Evolutionary conservation across 352 stramenopile genomes (phyloP).

Genomic region (Phytophthora pinifolia): DNA sequence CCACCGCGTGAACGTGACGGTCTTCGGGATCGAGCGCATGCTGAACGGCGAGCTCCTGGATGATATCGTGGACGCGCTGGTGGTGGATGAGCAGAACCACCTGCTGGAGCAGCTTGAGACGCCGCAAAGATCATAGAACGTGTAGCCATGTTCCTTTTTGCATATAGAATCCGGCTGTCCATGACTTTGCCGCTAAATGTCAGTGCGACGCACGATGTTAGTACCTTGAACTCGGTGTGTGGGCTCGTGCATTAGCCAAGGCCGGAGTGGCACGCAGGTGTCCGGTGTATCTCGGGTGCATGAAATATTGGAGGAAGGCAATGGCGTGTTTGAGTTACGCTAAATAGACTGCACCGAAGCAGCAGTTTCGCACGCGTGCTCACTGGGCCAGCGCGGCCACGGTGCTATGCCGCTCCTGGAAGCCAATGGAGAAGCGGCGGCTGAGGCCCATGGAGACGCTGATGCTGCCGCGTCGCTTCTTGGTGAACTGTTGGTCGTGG

Average conservation of each 20-base stretch:
- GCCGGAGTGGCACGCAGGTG: slow-evolving; percentile 9
- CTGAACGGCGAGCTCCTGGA: slow-evolving; percentile 88
- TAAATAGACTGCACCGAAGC: slow-evolving; percentile 22
- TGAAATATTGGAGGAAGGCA: neutral
- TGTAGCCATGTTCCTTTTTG: slow-evolving; percentile 12
- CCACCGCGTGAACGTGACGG: slow-evolving; percentile 92
- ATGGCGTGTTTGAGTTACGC: slow-evolving; percentile 21
- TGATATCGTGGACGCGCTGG: slow-evolving; percentile 85
- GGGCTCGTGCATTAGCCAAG: neutral
- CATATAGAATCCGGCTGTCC: slow-evolving; percentile 6
- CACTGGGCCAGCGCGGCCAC: slow-evolving; percentile 28
- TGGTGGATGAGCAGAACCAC: slow-evolving; percentile 79
- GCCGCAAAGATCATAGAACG: slow-evolving; percentile 14
- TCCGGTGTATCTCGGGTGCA: slow-evolving; percentile 4
- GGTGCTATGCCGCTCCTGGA: slow-evolving; percentile 15
- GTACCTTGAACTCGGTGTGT: slow-evolving; percentile 13
- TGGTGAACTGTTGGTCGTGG: slow-evolving; percentile 33
- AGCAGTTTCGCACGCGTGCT: slow-evolving; percentile 13
- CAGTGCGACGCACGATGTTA: slow-evolving; percentile 4
- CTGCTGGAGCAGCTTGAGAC: slow-evolving; percentile 71
- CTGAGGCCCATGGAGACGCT: slow-evolving; percentile 15
- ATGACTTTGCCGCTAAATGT: neutral
- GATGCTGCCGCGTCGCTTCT: slow-evolving; percentile 29
- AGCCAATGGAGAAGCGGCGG: slow-evolving; percentile 28
- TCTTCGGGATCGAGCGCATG: slow-evolving; percentile 90